Percentiles rank a stretch among this genome's conserved stretches.
Conservation (phyloP, 106 monocot species). For the Dendrobium nobile region DNA sequence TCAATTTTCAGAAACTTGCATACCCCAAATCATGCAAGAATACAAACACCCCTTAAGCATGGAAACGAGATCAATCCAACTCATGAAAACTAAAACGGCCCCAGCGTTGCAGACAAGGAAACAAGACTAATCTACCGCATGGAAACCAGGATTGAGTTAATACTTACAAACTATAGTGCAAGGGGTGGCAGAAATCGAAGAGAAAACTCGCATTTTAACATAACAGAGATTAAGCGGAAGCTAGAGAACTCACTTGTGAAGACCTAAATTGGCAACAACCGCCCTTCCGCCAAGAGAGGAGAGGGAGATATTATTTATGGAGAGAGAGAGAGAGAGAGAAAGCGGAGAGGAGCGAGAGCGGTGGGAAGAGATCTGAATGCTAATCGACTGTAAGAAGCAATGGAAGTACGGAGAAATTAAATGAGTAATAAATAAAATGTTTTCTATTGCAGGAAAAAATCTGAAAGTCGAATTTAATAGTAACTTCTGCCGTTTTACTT, state of each 20-base stretch:
- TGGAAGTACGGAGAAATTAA: not conserved
- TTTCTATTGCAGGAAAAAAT: not conserved
- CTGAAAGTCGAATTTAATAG: not conserved
- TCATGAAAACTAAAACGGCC: not conserved
- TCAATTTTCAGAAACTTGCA: not conserved
- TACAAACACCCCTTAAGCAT: too few relatives aligned
- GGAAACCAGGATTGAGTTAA: not conserved
- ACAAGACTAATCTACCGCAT: not conserved
- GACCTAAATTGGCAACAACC: not conserved
- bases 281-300: not conserved
- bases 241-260: not conserved
- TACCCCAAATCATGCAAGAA: not conserved
- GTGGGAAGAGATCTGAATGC: not conserved
- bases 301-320: not conserved
- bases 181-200: not conserved
- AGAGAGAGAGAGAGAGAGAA: not conserved
- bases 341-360: not conserved
- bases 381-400: not conserved
- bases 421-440: slow-evolving; percentile 1
- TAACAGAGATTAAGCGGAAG: not conserved
- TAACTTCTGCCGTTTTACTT: not conserved
- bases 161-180: not conserved
- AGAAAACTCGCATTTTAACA: not conserved
- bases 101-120: not conserved
- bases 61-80: not conserved